Evolutionary conservation across 2,329 filamentous ascomycete species (phyloP).

Genomic region (Aspergillus pseudoviridinutans): DNA sequence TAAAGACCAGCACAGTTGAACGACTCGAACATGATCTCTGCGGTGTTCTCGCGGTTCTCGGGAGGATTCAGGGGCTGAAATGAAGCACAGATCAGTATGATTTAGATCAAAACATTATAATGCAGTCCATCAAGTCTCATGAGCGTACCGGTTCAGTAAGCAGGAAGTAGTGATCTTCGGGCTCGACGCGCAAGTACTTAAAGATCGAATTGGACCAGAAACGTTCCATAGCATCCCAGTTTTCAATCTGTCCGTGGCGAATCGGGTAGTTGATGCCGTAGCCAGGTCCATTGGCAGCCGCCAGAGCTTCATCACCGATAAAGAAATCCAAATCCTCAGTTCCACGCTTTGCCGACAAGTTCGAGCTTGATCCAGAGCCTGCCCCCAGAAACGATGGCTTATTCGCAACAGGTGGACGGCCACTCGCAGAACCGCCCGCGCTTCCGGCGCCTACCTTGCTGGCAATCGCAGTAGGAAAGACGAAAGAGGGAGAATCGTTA

Average conservation of each 20-base stretch:
- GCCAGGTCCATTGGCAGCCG: slow-evolving; percentile 78
- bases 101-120: neutral
- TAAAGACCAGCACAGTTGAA: slow-evolving; percentile 99
- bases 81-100: neutral
- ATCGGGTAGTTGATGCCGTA: slow-evolving; percentile 98
- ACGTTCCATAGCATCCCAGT: slow-evolving; percentile 99
- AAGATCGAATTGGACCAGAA: slow-evolving; percentile 99
- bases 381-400: slow-evolving; percentile 95
- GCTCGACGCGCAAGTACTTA: slow-evolving; percentile 97
- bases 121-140: neutral
- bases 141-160: slow-evolving; percentile 84
- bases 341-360: slow-evolving; percentile 86
- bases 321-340: slow-evolving; percentile 98
- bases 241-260: slow-evolving; percentile 96
- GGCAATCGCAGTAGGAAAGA: slow-evolving; percentile 97
- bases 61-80: slow-evolving; percentile 87
- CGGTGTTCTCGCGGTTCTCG: slow-evolving; percentile 97
- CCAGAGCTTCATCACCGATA: slow-evolving; percentile 92
- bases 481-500: slow-evolving; percentile 98
- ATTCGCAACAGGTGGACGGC: slow-evolving; percentile 83
- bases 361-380: slow-evolving; percentile 75
- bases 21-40: slow-evolving; percentile 99
- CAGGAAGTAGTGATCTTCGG: slow-evolving; percentile 97
- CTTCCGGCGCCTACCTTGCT: slow-evolving; percentile 74
- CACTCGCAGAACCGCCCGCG: slow-evolving; percentile 72